phyloP scores from a whole-genome alignment of 768 basidiomycete species.

The Xerocomus spinulosus region DNA sequence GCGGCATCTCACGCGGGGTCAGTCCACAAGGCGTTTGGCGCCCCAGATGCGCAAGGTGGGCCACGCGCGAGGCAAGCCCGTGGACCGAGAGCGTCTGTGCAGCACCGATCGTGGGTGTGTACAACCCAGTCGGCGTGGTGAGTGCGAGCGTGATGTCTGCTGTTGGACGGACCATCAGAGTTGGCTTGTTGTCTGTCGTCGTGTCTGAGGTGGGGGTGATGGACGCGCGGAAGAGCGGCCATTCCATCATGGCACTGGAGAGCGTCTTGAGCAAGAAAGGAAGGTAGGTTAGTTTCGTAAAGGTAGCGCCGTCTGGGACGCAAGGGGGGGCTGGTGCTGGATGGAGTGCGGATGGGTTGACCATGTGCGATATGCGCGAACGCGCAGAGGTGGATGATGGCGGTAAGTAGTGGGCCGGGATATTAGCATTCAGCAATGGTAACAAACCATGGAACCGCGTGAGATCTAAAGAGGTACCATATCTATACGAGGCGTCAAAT shows the following conservation, averaged over 20 bases:
- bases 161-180: slow-evolving; percentile 65
- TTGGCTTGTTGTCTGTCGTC: slow-evolving; percentile 44
- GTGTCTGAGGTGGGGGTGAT: slow-evolving; percentile 44
- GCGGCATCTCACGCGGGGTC: slow-evolving; percentile 65
- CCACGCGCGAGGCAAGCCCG: slow-evolving; percentile 55
- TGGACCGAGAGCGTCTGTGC: slow-evolving; percentile 57
- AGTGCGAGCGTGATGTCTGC: slow-evolving; percentile 76
- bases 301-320: slow-evolving; percentile 52
- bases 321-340: slow-evolving; percentile 37
- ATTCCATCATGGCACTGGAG: slow-evolving; percentile 72
- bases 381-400: slow-evolving; percentile 33
- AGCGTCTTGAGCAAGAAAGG: slow-evolving; percentile 83
- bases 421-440: slow-evolving; percentile 61
- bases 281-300: slow-evolving; percentile 69
- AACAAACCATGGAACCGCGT: slow-evolving; percentile 62
- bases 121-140: slow-evolving; percentile 77
- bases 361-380: slow-evolving; percentile 18
- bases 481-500: slow-evolving; percentile 38
- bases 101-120: slow-evolving; percentile 65
- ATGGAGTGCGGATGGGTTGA: slow-evolving; percentile 39
- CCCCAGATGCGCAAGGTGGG: slow-evolving; percentile 58
- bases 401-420: slow-evolving; percentile 54
- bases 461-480: slow-evolving; percentile 71
- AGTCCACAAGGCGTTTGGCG: slow-evolving; percentile 64
- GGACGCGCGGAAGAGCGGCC: slow-evolving; percentile 79